These are phyloP conservation scores for Mucor irregularis DNA, from an alignment of 371 early-diverging fungal genomes.

Conservation along the genomic window DNA sequence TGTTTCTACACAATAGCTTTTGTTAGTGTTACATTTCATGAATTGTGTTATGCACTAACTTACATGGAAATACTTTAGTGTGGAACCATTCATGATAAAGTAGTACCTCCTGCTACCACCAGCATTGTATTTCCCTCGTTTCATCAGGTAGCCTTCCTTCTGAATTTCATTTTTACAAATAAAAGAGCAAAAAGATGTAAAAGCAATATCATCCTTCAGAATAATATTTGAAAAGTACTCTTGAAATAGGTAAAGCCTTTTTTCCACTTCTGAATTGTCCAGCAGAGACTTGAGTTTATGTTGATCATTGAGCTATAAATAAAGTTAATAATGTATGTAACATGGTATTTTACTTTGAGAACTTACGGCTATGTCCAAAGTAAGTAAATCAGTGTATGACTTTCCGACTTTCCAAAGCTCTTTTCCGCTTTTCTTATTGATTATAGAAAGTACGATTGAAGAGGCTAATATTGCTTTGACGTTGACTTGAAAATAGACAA, in stretches of 20 bases:
- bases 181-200: too few species aligned
- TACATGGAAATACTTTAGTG: background rate
- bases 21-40: too few species aligned
- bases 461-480: background rate
- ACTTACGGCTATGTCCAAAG: slow-evolving; percentile 49
- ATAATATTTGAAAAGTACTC: too few species aligned
- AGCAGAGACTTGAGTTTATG: too few species aligned
- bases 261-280: too few species aligned
- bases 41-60: background rate
- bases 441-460: background rate
- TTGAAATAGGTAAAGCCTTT: too few species aligned
- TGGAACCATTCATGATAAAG: slow-evolving; percentile 43
- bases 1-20: slow-evolving; percentile 5
- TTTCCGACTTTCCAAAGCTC: slow-evolving; percentile 85
- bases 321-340: too few species aligned
- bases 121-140: slow-evolving; percentile 81
- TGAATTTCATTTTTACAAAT: too few species aligned
- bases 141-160: slow-evolving; percentile 77
- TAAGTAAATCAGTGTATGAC: slow-evolving; percentile 76
- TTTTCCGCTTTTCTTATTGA: background rate
- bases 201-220: too few species aligned
- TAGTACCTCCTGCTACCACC: slow-evolving; percentile 88
- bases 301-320: too few species aligned
- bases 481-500: background rate
- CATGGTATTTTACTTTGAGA: too few species aligned